A percentile compares a stretch with the other conserved stretches of the same genome.
phyloP scores from a whole-genome alignment of 2,329 filamentous ascomycete genomes.

The Hymenoscyphus scutula region DNA sequence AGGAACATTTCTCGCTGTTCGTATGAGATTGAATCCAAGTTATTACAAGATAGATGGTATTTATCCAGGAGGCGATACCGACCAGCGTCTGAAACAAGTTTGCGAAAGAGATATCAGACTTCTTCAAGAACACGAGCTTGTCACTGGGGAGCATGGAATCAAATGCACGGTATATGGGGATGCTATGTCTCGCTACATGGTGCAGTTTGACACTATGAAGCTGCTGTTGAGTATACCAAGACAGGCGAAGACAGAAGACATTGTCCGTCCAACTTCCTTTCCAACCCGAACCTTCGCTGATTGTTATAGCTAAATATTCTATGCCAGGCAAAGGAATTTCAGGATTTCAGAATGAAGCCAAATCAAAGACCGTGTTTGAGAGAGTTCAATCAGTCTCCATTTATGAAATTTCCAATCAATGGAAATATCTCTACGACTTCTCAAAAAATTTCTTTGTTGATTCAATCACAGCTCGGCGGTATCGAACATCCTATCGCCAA shows the following conservation, averaged over 20 bases:
- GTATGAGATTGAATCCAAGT: conserved; percentile 66
- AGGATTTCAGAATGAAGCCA: conserved; percentile 66
- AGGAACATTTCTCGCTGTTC: conserved; percentile 75
- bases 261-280: conserved; percentile 52
- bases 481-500: conserved; percentile 62
- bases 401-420: conserved; percentile 69
- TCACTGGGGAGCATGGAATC: conserved; percentile 50
- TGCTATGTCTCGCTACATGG: conserved; percentile 80
- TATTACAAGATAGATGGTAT: conserved; percentile 66
- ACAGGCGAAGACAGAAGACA: conserved; percentile 60
- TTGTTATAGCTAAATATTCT: conserved; percentile 59
- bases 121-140: conserved; percentile 59
- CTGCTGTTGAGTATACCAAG: conserved; percentile 60
- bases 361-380: conserved; percentile 70
- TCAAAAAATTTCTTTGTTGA: conserved; percentile 74
- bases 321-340: conserved; percentile 69
- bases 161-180: conserved; percentile 69
- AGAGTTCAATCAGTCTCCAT: conserved; percentile 65
- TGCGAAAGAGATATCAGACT: conserved; percentile 66
- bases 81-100: conserved; percentile 66
- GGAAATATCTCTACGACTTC: conserved; percentile 61
- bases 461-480: conserved; percentile 72
- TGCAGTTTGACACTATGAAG: conserved; percentile 79
- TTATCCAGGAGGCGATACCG: conserved; percentile 48
- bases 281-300: conserved; percentile 21